Percentiles rank a stretch among this genome's conserved stretches.
These are phyloP conservation scores for Raphanus sativus DNA, from an alignment of 345 rosid genomes.

Conservation along the genomic window DNA sequence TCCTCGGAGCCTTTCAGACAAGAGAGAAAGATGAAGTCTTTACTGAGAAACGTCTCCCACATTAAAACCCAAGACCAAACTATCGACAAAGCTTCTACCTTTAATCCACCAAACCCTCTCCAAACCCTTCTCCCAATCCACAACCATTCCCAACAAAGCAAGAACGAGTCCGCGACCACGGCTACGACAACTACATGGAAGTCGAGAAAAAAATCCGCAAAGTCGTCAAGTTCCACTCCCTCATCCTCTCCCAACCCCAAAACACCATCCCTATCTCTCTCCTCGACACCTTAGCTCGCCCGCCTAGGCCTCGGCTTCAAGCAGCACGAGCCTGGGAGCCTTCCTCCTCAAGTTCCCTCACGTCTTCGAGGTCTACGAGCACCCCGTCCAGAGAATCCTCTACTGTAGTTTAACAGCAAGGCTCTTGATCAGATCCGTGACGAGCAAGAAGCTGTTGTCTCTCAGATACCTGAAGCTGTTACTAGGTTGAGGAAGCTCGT, in stretches of 20 bases:
- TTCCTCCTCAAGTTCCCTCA: conserved; percentile 85
- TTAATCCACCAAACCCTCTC: conserved; percentile 12
- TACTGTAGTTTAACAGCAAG: conserved; percentile 69
- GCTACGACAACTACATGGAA: conserved; percentile 97
- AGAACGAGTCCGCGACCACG: conserved; percentile 79
- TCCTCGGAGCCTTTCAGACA: not conserved
- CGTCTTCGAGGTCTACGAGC: conserved; percentile 82
- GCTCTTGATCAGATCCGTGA: conserved; percentile 64
- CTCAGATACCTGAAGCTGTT: conserved; percentile 67
- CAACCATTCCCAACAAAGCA: conserved; percentile 78
- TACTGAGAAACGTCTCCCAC: conserved; percentile 24
- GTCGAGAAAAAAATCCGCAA: conserved; percentile 79
- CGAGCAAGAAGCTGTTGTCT: conserved; percentile 58
- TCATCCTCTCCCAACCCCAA: conserved; percentile 69
- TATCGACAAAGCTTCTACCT: conserved; percentile 1
- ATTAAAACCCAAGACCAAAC: conserved; percentile 31
- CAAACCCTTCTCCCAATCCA: conserved; percentile 62
- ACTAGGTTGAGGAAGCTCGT: conserved; percentile 70
- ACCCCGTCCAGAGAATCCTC: conserved; percentile 83
- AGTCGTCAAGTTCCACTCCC: conserved; percentile 69
- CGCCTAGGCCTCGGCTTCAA: conserved; percentile 77
- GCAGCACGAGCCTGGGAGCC: conserved; percentile 67
- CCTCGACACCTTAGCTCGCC: conserved; percentile 67
- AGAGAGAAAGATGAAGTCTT: not conserved
- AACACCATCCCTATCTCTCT: conserved; percentile 64